Base-by-base conservation (phyloP, 1,284 basidiomycete genomes). In the Kwoniella shivajii region DNA sequence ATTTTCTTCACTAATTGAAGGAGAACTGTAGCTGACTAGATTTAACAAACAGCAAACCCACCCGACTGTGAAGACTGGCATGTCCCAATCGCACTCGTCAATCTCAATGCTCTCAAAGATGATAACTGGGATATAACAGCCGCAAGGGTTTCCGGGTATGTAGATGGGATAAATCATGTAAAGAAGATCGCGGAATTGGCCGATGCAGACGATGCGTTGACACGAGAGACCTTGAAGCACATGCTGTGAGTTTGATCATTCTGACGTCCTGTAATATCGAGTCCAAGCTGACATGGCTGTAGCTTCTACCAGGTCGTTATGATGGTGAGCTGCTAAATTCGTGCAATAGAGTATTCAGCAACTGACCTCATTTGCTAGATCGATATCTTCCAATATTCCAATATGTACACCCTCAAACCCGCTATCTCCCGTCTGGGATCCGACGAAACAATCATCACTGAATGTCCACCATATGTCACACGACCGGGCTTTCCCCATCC, bases 91-190 rank as follows among this genome's bases (percentile, higher is more conserved):
- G 86, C 92, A 0, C 82, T 99, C 7, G 89, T 96, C 56, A 88
- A 92, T 66, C 81, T 99, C 33, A 81, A 84, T 1, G 88, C 85
- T 61, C 82, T 92, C 55, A 84, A 88, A 45, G 90, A 95, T 65
- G 86, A 86, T 30, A 95, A 93, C 67, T 99, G 96, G 95, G 96
- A 99, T 78, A 81, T 99, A 50, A 97, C 96, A 0, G 89, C 98
- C 79, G 84, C 85, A 31, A 62, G 92, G 84, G 84, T 94, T 31
- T 87, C 86, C 64, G 82, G 84, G 69, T 85, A 84, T 71, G 92
- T 98, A 61, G 87, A 98, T 72, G 95, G 95, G 0, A 86, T 89
- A 33, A 92, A 92, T 64, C 93, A 96, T 71, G 87, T 96, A 71
- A 87, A 87, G 70, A 85, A 88, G 45, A 98, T 99, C 59, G 92